Percentiles rank a stretch among this genome's conserved stretches.
These are phyloP conservation scores for Candida sp. DNA, from an alignment of 1,139 yeast species.

Conservation along the genomic window DNA sequence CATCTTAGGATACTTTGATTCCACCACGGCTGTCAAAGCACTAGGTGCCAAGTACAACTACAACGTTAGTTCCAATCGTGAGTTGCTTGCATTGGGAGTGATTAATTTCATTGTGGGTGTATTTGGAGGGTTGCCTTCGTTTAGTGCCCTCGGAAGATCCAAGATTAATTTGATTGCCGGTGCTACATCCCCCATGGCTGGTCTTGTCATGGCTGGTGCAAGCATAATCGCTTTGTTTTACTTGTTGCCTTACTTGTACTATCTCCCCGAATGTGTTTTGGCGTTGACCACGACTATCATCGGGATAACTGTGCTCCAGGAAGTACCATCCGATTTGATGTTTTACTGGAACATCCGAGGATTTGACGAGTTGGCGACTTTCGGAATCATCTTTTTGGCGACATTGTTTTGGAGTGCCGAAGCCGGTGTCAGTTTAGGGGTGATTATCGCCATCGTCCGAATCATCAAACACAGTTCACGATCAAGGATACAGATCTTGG, in stretches of 20 bases:
- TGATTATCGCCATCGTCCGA: conserved; percentile 29
- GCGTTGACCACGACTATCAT: conserved; percentile 39
- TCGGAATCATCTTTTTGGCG: conserved; percentile 24
- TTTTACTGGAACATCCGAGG: conserved; percentile 36
- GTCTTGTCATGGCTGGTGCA: conserved; percentile 28
- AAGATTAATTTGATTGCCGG: conserved; percentile 37
- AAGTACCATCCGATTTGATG: conserved; percentile 31
- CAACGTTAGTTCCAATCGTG: conserved; percentile 35
- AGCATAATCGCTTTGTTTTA: conserved; percentile 26
- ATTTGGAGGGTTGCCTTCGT: conserved; percentile 37
- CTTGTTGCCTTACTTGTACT: conserved; percentile 28
- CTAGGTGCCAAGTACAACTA: conserved; percentile 35
- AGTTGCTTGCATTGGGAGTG: conserved; percentile 35
- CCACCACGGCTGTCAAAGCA: conserved; percentile 37
- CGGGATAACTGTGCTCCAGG: conserved; percentile 39
- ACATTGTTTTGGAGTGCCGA: conserved; percentile 37
- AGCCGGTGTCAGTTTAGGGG: conserved; percentile 36
- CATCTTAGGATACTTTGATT: conserved; percentile 37
- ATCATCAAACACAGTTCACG: conserved; percentile 31
- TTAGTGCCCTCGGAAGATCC: conserved; percentile 42
- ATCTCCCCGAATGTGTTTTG: conserved; percentile 36
- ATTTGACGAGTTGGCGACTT: conserved; percentile 32
- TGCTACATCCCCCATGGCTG: conserved; percentile 37
- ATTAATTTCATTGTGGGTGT: conserved; percentile 31
- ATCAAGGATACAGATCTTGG: conserved; percentile 37